Conservation (phyloP, 2,329 filamentous ascomycete genomes). For the Sporothrix brasiliensis region DNA sequence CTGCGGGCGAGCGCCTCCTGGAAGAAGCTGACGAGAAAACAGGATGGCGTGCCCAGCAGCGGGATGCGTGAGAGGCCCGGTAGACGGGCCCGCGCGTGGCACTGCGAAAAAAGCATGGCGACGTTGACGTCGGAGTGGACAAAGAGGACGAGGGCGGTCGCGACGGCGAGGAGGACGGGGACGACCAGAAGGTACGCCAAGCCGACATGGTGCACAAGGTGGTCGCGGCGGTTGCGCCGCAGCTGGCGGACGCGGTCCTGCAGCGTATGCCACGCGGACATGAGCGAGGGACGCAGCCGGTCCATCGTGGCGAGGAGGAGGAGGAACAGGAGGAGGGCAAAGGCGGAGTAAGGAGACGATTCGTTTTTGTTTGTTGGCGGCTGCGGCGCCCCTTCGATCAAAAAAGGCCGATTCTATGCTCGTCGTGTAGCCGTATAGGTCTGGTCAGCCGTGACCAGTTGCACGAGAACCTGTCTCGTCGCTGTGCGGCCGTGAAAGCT, state of each 20-base stretch:
- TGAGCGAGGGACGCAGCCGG: background rate
- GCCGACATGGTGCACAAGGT: constrained; percentile 32
- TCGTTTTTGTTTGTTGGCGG: background rate
- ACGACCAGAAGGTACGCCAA: constrained; percentile 57
- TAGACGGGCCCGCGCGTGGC: constrained; percentile 52
- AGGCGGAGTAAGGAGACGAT: background rate
- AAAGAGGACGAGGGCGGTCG: constrained; percentile 50
- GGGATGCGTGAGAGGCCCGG: constrained; percentile 51
- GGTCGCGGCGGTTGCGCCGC: constrained; percentile 13
- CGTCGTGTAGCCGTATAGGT: background rate
- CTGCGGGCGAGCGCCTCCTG: constrained; percentile 46
- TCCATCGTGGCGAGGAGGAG: background rate
- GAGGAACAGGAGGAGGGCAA: background rate
- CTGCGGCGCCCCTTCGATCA: background rate
- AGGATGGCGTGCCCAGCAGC: constrained; percentile 51
- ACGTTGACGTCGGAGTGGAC: constrained; percentile 55
- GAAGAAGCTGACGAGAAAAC: constrained; percentile 57
- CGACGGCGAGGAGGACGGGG: constrained; percentile 52
- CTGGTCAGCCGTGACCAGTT: background rate
- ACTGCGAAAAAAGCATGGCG: constrained; percentile 57
- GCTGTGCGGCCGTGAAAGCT: constrained; percentile 4
- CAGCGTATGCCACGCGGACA: constrained; percentile 12
- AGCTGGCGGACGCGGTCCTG: background rate
- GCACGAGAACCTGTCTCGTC: constrained; percentile 8
- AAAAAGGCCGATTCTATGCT: too few relatives aligned